A percentile compares a stretch with the other conserved stretches of the same genome.
Evolutionary conservation across 306 rosid species (phyloP).

Genomic region (Rosa multiflora): DNA sequence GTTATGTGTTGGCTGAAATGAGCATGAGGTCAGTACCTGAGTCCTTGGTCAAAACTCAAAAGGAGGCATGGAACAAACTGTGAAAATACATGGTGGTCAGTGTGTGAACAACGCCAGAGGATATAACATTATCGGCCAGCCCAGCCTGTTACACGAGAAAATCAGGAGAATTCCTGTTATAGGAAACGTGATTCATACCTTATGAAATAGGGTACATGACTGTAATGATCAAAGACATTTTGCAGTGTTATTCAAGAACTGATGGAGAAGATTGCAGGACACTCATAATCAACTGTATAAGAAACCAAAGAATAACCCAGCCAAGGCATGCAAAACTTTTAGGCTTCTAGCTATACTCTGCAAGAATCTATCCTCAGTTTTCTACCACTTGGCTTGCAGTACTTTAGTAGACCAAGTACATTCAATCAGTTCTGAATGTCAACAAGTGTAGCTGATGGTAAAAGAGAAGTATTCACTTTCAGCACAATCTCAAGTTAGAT

Average conservation of each 20-base stretch:
- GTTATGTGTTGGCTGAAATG: neutral
- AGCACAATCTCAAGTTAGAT: neutral
- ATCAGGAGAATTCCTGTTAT: neutral
- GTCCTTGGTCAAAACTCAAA: neutral
- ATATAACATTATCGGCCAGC: neutral
- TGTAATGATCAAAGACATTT: neutral
- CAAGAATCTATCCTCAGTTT: neutral
- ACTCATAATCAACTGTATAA: neutral
- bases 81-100: neutral
- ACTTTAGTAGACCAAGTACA: neutral
- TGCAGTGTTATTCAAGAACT: neutral
- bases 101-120: neutral
- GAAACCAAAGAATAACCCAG: neutral
- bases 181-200: neutral
- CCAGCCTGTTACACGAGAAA: neutral
- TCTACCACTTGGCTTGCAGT: neutral
- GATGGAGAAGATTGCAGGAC: neutral
- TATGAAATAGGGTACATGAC: neutral
- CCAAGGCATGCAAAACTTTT: neutral
- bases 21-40: neutral
- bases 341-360: neutral
- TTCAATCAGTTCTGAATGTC: neutral
- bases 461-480: neutral
- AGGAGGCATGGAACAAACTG: neutral
- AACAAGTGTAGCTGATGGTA: neutral